phyloP scores from a whole-genome alignment of 345 rosid genomes.

The Pugionium cornutum region DNA sequence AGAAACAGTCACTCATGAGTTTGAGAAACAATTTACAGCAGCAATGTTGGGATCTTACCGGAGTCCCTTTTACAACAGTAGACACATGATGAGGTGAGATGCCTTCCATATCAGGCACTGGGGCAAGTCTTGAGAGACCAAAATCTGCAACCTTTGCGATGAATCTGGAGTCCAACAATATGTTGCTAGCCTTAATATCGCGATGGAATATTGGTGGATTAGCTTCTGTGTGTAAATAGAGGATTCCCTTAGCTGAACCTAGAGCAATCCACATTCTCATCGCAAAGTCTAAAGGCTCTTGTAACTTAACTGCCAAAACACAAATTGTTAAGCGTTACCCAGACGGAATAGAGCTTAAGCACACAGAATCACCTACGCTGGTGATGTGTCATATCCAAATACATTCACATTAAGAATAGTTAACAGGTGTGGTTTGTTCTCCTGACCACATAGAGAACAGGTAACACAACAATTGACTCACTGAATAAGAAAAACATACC shows the following conservation, averaged over 20 bases:
- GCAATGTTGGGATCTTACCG: constrained; percentile 45
- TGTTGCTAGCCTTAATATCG: constrained; percentile 94
- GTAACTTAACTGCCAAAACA: constrained; percentile 51
- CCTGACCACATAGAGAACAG: background rate
- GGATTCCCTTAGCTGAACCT: constrained; percentile 84
- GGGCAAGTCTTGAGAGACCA: constrained; percentile 91
- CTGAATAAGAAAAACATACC: constrained; percentile 49
- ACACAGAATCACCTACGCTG: background rate
- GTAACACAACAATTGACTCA: constrained; percentile 2
- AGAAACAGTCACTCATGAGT: constrained; percentile 22
- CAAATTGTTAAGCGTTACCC: background rate
- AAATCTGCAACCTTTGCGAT: constrained; percentile 96
- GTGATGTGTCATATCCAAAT: too few relatives aligned
- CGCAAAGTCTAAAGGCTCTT: constrained; percentile 60
- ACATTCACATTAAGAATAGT: too few relatives aligned
- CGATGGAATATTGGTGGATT: constrained; percentile 92
- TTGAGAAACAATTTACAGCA: constrained; percentile 9
- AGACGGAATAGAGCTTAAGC: background rate
- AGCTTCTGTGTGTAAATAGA: constrained; percentile 89
- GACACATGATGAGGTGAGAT: constrained; percentile 68
- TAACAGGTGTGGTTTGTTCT: too few relatives aligned
- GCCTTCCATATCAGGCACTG: constrained; percentile 75
- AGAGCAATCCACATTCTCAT: constrained; percentile 68
- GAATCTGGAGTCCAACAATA: constrained; percentile 66
- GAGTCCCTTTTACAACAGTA: constrained; percentile 93